Evolutionary conservation across 164 flowering plant genomes (phyloP).

Genomic region (Kingdonia uniflora): DNA sequence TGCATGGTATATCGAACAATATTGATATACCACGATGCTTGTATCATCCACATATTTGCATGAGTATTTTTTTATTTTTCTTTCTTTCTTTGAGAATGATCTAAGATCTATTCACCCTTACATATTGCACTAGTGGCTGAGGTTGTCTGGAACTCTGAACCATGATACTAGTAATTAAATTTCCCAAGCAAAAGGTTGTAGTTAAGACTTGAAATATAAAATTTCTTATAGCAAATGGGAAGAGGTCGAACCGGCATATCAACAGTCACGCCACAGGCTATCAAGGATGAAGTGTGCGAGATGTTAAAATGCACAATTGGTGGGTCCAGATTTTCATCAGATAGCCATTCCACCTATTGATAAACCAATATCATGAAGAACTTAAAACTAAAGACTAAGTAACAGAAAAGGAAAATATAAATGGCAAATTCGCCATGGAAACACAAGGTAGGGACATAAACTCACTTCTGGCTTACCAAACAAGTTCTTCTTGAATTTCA

Average conservation of each 20-base stretch:
- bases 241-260: constrained; percentile 33
- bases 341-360: constrained; percentile 76
- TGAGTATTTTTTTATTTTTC: too few species aligned
- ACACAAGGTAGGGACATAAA: background rate
- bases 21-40: too few species aligned
- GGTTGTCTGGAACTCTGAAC: too few species aligned
- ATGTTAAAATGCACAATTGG: constrained; percentile 74
- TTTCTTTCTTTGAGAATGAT: too few species aligned
- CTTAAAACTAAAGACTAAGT: background rate
- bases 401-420: background rate
- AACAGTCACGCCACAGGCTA: constrained; percentile 94
- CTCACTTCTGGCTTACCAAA: constrained; percentile 95
- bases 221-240: too few species aligned
- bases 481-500: constrained; percentile 63
- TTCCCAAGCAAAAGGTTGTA: background rate
- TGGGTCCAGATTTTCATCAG: constrained; percentile 23
- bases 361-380: background rate
- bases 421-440: background rate
- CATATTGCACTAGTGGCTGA: too few species aligned
- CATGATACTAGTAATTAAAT: too few species aligned
- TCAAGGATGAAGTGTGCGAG: constrained; percentile 81
- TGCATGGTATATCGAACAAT: too few species aligned
- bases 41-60: too few species aligned
- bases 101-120: too few species aligned
- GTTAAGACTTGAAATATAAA: background rate